Conservation (phyloP, 1,284 basidiomycete species). For the Cryptococcus neoformans region DNA sequence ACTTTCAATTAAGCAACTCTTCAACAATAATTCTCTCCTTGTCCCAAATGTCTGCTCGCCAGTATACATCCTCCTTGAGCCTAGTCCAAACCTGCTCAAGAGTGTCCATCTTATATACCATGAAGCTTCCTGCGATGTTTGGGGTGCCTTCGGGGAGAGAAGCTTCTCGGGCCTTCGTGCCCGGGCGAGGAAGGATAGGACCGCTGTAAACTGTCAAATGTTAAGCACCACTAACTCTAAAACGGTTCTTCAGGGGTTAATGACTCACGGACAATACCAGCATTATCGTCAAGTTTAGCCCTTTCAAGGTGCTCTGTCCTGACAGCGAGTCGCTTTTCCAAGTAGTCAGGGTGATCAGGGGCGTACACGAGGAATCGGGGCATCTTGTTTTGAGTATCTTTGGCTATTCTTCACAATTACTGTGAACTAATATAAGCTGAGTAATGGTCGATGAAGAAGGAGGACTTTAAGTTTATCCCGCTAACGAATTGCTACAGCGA, state of each 20-base stretch:
- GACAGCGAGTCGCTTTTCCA: slow-evolving; percentile 38
- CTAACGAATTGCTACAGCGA: background rate
- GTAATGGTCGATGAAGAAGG: background rate
- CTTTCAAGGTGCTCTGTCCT: slow-evolving; percentile 33
- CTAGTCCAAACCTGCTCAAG: slow-evolving; percentile 29
- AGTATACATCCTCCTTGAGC: slow-evolving; percentile 34
- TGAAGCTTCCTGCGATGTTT: slow-evolving; percentile 20
- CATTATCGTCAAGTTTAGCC: slow-evolving; percentile 17
- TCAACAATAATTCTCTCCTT: slow-evolving; percentile 28
- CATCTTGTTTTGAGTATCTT: slow-evolving; percentile 7
- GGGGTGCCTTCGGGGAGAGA: slow-evolving; percentile 13
- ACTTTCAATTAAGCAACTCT: slow-evolving; percentile 13
- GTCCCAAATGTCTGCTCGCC: slow-evolving; percentile 29
- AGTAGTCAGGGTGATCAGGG: slow-evolving; percentile 42
- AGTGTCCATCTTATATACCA: slow-evolving; percentile 16
- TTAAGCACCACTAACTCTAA: background rate
- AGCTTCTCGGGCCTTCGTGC: slow-evolving; percentile 8
- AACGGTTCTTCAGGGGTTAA: background rate
- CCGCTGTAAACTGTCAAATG: slow-evolving; percentile 18
- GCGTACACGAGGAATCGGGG: slow-evolving; percentile 32
- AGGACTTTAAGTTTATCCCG: background rate
- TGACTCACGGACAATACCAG: slow-evolving; percentile 25
- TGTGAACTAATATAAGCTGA: background rate
- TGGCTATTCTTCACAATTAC: background rate
- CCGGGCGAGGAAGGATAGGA: slow-evolving; percentile 16